A percentile compares a stretch with the other conserved stretches of the same genome.
These are phyloP conservation scores for Halophytophthora batemanensis DNA, from an alignment of 352 stramenopile species.

Conservation along the genomic window DNA sequence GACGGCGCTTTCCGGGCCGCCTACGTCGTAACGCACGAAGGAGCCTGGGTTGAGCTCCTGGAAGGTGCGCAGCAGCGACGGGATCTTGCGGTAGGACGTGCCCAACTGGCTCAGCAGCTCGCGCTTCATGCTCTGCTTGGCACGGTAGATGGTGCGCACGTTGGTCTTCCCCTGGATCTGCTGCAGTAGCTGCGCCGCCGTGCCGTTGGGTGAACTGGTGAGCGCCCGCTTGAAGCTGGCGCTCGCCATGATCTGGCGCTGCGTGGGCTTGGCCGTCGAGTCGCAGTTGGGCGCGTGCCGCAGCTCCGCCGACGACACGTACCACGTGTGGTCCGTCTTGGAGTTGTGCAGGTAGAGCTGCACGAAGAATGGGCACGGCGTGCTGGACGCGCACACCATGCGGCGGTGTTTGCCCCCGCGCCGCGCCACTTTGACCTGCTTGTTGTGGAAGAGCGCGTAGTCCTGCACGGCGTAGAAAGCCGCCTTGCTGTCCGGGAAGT, in stretches of 20 bases:
- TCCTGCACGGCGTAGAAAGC: slow-evolving; percentile 59
- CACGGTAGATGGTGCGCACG: slow-evolving; percentile 55
- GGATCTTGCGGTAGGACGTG: slow-evolving; percentile 40
- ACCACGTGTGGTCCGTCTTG: slow-evolving; percentile 52
- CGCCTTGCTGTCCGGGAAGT: slow-evolving; percentile 44
- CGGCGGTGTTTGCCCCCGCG: slow-evolving; percentile 63
- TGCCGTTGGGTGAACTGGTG: slow-evolving; percentile 23
- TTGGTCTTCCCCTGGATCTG: slow-evolving; percentile 37
- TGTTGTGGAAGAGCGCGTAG: slow-evolving; percentile 55
- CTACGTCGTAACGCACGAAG: slow-evolving; percentile 25
- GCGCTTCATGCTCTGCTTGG: slow-evolving; percentile 43
- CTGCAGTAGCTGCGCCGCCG: slow-evolving; percentile 31
- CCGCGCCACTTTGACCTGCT: slow-evolving; percentile 47
- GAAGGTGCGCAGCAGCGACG: slow-evolving; percentile 37
- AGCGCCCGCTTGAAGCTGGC: slow-evolving; percentile 38
- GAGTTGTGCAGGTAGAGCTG: slow-evolving; percentile 62
- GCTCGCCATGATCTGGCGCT: slow-evolving; percentile 52
- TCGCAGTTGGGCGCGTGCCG: slow-evolving; percentile 39
- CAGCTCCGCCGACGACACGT: slow-evolving; percentile 52
- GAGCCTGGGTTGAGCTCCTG: slow-evolving; percentile 34
- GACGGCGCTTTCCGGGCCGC: slow-evolving; percentile 10
- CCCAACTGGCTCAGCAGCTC: slow-evolving; percentile 29
- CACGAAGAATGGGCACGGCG: slow-evolving; percentile 59
- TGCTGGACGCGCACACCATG: slow-evolving; percentile 40
- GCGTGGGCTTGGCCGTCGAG: slow-evolving; percentile 49